Evolutionary conservation across 2,329 filamentous ascomycete genomes (phyloP).

Genomic region (Pseudogymnoascus sp.): DNA sequence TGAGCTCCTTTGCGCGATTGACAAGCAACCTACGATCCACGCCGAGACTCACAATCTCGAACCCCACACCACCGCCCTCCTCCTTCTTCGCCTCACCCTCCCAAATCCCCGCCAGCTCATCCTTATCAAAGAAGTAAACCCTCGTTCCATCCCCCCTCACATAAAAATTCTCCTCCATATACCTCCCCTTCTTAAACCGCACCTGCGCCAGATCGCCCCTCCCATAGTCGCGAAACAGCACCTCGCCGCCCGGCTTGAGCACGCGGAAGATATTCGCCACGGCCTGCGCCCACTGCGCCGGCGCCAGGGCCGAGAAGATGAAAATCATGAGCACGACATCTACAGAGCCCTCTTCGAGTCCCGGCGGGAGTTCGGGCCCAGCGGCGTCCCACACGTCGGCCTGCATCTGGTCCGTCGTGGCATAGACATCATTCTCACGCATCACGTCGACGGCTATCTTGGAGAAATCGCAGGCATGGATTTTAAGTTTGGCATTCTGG

Average conservation of each 20-base stretch:
- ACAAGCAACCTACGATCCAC: slow-evolving; percentile 85
- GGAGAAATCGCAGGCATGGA: slow-evolving; percentile 95
- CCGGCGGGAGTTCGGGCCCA: slow-evolving; percentile 65
- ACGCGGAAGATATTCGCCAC: slow-evolving; percentile 73
- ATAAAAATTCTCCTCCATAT: slow-evolving; percentile 95
- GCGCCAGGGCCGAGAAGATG: slow-evolving; percentile 88
- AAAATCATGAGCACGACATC: slow-evolving; percentile 94
- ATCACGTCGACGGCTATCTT: slow-evolving; percentile 94
- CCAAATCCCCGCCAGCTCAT: slow-evolving; percentile 79
- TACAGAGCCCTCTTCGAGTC: slow-evolving; percentile 67
- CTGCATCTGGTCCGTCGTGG: slow-evolving; percentile 58
- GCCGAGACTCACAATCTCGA: slow-evolving; percentile 71
- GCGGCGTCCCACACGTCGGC: slow-evolving; percentile 95
- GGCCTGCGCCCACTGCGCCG: slow-evolving; percentile 74
- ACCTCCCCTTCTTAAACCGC: slow-evolving; percentile 90
- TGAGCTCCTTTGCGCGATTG: slow-evolving; percentile 80
- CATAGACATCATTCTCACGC: slow-evolving; percentile 69
- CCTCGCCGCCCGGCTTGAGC: slow-evolving; percentile 84
- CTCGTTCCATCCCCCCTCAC: slow-evolving; percentile 89
- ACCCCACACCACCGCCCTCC: slow-evolving; percentile 29
- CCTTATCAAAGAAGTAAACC: slow-evolving; percentile 93
- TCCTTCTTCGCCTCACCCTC: slow-evolving; percentile 24
- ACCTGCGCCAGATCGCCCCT: slow-evolving; percentile 93
- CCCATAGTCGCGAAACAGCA: slow-evolving; percentile 95
- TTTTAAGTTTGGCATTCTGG: slow-evolving; percentile 69